Conservation (phyloP, 2,329 filamentous ascomycete genomes). For the Paracorniculantispora psalliotae region DNA sequence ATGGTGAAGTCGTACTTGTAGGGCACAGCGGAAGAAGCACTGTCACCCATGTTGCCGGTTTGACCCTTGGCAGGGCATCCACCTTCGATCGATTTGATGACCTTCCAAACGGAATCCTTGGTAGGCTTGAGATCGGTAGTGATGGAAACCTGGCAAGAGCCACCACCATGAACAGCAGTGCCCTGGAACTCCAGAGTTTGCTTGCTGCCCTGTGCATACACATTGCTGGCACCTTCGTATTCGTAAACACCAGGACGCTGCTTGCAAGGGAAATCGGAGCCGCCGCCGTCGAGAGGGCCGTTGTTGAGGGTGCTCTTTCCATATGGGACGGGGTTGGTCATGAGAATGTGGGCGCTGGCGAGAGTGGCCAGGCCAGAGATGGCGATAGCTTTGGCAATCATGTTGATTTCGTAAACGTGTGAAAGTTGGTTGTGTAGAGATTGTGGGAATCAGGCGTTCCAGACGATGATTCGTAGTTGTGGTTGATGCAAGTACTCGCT, state of each 20-base stretch:
- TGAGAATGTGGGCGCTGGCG: slow-evolving; percentile 70
- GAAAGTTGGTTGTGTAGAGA: slow-evolving; percentile 13
- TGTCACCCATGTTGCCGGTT: slow-evolving; percentile 52
- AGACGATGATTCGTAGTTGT: slow-evolving; percentile 5
- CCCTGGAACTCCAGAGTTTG: slow-evolving; percentile 61
- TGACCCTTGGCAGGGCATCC: slow-evolving; percentile 67
- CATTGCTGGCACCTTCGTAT: slow-evolving; percentile 46
- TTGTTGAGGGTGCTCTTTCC: slow-evolving; percentile 42
- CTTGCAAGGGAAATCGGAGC: slow-evolving; percentile 82
- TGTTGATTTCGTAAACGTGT: slow-evolving; percentile 40
- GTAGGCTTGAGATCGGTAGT: slow-evolving; percentile 71
- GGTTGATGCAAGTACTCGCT: background rate
- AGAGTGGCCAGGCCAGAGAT: slow-evolving; percentile 53
- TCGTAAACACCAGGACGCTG: slow-evolving; percentile 42
- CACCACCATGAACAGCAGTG: slow-evolving; percentile 78
- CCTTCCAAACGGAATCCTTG: slow-evolving; percentile 69
- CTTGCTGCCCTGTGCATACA: slow-evolving; percentile 44
- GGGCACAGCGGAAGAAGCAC: slow-evolving; percentile 40
- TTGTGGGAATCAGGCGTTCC: slow-evolving; percentile 32
- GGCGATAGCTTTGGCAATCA: slow-evolving; percentile 47
- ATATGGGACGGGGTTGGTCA: slow-evolving; percentile 65
- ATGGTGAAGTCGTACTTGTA: slow-evolving; percentile 65
- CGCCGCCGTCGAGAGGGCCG: slow-evolving; percentile 55
- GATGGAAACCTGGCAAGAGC: slow-evolving; percentile 84
- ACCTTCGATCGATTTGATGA: slow-evolving; percentile 82